Conservation (phyloP, 2,329 filamentous ascomycete genomes). For the Fusarium sp. region DNA sequence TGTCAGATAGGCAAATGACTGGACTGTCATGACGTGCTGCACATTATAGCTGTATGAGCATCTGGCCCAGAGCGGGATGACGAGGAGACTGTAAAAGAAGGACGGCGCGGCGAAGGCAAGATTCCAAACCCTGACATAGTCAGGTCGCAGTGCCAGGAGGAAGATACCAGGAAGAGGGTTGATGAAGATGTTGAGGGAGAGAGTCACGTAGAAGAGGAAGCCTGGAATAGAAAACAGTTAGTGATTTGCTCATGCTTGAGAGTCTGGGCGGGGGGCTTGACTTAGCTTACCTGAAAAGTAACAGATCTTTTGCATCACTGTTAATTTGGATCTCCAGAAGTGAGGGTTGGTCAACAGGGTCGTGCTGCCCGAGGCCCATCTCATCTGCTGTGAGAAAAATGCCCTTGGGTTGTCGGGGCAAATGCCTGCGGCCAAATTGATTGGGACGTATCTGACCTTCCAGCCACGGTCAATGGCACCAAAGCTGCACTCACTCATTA, state of each 20-base stretch:
- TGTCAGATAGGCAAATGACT: neutral
- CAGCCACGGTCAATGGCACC: neutral
- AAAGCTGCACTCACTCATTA: neutral
- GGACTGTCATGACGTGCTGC: neutral
- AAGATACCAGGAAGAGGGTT: neutral
- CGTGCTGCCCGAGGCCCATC: neutral
- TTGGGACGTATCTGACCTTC: neutral
- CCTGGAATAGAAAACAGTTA: neutral
- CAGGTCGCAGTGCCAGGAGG: neutral
- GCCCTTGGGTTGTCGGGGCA: neutral
- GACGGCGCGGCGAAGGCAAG: neutral
- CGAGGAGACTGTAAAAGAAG: neutral
- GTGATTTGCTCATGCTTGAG: too few relatives aligned
- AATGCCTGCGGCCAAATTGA: neutral
- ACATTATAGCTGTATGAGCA: neutral
- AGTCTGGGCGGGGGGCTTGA: too few relatives aligned
- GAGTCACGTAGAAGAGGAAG: neutral
- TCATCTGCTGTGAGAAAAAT: neutral
- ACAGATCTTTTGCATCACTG: neutral
- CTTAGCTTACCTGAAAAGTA: neutral
- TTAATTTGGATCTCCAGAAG: neutral
- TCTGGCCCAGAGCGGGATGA: neutral
- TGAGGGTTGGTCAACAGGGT: neutral
- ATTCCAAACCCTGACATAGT: neutral
- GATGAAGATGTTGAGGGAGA: neutral